These are phyloP conservation scores for Malassezia sympodialis DNA, from an alignment of 1,284 basidiomycete genomes.

Conservation along the genomic window DNA sequence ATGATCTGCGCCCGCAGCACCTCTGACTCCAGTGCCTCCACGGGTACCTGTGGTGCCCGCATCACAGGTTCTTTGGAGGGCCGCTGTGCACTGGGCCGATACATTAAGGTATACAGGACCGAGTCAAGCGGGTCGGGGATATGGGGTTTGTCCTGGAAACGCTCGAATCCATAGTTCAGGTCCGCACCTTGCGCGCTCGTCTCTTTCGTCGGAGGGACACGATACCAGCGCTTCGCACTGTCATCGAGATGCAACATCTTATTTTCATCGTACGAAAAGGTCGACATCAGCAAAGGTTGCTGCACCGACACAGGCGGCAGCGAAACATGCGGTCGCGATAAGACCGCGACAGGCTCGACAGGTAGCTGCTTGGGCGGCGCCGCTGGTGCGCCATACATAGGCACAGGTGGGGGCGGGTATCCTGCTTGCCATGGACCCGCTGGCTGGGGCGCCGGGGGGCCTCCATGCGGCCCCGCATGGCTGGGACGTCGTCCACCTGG, in stretches of 20 bases:
- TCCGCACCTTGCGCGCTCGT: conserved; percentile 24
- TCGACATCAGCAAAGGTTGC: conserved; percentile 11
- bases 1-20: conserved; percentile 53
- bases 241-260: conserved; percentile 8
- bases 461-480: not conserved
- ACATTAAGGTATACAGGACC: conserved; percentile 16
- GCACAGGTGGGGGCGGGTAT: not conserved
- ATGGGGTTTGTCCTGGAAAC: conserved; percentile 58
- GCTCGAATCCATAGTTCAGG: conserved; percentile 50
- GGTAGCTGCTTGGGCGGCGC: not conserved
- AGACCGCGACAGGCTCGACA: not conserved
- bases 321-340: not conserved
- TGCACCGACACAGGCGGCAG: conserved; percentile 8
- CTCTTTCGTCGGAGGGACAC: conserved; percentile 8
- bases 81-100: not conserved
- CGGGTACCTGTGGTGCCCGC: not conserved
- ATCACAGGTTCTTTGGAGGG: conserved; percentile 4
- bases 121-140: conserved; percentile 22
- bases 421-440: not conserved
- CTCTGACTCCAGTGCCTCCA: conserved; percentile 19
- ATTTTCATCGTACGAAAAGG: conserved; percentile 15
- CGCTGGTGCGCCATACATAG: not conserved
- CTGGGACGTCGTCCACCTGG: not conserved
- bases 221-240: conserved; percentile 12
- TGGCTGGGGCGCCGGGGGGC: not conserved